Percentiles rank a stretch among this genome's conserved stretches.
These are phyloP conservation scores for Debaryomyces robertsiae DNA, from an alignment of 1,139 yeast species.

Conservation along the genomic window DNA sequence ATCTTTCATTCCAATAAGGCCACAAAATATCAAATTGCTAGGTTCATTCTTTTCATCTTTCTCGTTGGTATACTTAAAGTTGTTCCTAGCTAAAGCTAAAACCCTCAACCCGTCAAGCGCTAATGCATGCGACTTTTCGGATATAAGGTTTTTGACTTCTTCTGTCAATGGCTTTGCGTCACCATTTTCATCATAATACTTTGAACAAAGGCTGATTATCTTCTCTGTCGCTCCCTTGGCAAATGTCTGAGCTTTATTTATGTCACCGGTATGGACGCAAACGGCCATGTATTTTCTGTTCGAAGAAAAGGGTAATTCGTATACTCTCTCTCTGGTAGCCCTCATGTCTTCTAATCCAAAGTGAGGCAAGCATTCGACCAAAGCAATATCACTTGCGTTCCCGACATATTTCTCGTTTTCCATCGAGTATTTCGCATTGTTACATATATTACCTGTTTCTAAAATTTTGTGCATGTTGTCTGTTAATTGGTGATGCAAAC, in stretches of 20 bases:
- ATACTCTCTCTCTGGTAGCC: conserved; percentile 54
- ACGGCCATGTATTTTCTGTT: conserved; percentile 89
- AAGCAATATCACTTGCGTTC: conserved; percentile 92
- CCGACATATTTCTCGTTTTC: conserved; percentile 79
- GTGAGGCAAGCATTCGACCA: conserved; percentile 69
- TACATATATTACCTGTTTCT: conserved; percentile 76
- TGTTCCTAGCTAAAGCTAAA: conserved; percentile 71
- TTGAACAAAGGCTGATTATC: conserved; percentile 62
- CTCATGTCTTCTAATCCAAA: conserved; percentile 76
- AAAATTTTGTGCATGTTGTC: conserved; percentile 56
- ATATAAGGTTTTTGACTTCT: conserved; percentile 46
- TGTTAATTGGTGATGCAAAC: conserved; percentile 49
- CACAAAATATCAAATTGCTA: conserved; percentile 69
- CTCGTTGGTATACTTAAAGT: conserved; percentile 29
- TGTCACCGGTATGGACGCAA: conserved; percentile 59
- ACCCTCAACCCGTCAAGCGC: conserved; percentile 89
- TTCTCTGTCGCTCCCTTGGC: conserved; percentile 91
- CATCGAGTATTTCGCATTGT: conserved; percentile 70
- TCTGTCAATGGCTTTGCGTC: conserved; percentile 55
- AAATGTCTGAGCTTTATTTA: conserved; percentile 56
- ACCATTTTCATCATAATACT: conserved; percentile 61
- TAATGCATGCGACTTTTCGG: conserved; percentile 59
- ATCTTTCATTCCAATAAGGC: conserved; percentile 91
- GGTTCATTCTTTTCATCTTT: conserved; percentile 42
- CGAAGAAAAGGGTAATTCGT: conserved; percentile 86